Base-by-base conservation (phyloP, 1,284 basidiomycete genomes). In the Sporisorium graminicola region DNA sequence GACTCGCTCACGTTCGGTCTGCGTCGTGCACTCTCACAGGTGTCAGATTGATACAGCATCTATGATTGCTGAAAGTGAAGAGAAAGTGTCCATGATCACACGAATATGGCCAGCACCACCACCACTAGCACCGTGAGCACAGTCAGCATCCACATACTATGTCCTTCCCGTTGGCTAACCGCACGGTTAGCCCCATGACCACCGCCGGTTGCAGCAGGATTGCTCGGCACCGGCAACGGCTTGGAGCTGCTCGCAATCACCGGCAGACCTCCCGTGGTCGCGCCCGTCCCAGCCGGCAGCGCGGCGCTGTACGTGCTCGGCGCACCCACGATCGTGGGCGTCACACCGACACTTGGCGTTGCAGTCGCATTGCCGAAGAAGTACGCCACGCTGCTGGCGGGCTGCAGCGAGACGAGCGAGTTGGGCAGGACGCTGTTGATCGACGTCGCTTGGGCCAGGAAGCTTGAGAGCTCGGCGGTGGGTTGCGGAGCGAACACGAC, bases 361-460 rank as follows among this genome's bases (percentile, higher is more conserved):
- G 35, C 27, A 7, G 77, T 77, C 9, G 74, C 77, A n/a, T 70
- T 89, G 76, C 92, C 92, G 86, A 94, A 92, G 12, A 88, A 85
- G 83, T 94, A 95, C 0, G 89, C 68, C 0, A 91, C 90, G 0
- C 90, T 91, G 4, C 90, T 88, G 73, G 89, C 90, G 1, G 90
- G 88, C 0, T 92, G 92, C 6, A 91, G 90, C 0, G 91, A 81
- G 49, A 95, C 87, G 6, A 92, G 86, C 70, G 88, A 91, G 86
- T 94, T 94, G 1, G 94, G 94, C 0, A 94, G 87, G 5, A 89
- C 90, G 0, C 93, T 93, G 18, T 88, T 83, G 54, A 93, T 86
- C 0, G 91, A 91, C 2, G 90, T 90, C 5, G 92, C 91, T 43
- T 88, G 26, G 87, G 10, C 89, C 55, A 92, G 86, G 82, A 89